Evolutionary conservation across 352 stramenopile species (phyloP), one percentile per base, ranked within the genome.

Genomic region (Phytophthora multivora): DNA sequence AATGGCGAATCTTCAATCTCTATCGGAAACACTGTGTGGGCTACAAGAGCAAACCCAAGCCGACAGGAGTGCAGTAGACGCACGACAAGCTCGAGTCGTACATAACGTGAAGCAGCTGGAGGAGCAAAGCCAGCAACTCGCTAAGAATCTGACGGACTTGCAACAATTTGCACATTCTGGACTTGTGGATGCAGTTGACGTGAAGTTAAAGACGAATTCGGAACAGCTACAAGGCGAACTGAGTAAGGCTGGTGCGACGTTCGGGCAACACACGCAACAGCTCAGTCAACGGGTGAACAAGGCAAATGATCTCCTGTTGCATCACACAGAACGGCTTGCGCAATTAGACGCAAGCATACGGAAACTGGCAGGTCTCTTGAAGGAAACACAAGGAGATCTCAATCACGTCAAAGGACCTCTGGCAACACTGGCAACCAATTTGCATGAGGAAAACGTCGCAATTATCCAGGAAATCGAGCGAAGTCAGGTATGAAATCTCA

Each of bases 401-500:
- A 64, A 70, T 4, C 57, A 52, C 1, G 73, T 90, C 5, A 88
- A 80, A 69, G 81, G 69, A 1, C 84, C 79, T 15, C 68, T 91
- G 28, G 51, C 75, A 40, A 91, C 79, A 4, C 54, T 80, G 40
- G 73, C 78, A 10, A 74, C 66, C 16, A 91, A 93, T 47, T 38
- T 93, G 38, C 65, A 79, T 25, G 76, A 90, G 54, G 84, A 93
- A 41, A 93, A 91, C 50, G 67, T 80, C 4, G 66, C 79, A 8
- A 88, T 93, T 33, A 35, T 89, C 19, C 58, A 78, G 19, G 81
- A 93, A 48, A 89, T 93, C 23, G 63, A 81, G 40, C 75, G 83
- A 8, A 90, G 75, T 57, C 80, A 90, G 64, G 80, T 87, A 39
- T 15, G 51, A 33, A 33, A 9, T 50, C 18, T 18, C 35, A 31